phyloP scores from a whole-genome alignment of 2,329 filamentous ascomycete genomes.

The Phialophora verrucosa region DNA sequence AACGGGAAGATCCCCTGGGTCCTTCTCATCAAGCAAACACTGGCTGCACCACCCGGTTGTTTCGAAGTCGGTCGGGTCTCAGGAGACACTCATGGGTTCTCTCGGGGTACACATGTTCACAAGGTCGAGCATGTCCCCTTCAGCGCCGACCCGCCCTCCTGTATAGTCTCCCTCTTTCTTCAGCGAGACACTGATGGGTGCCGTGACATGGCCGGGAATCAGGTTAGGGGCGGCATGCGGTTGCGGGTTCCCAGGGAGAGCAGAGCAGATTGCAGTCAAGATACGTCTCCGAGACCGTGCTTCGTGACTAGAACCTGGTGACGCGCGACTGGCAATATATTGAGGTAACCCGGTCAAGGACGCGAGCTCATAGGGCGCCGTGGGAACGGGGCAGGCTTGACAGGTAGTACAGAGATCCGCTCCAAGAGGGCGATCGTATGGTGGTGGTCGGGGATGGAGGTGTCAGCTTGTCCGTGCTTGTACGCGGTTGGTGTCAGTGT shows the following conservation, averaged over 20 bases:
- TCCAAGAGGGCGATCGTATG: slow-evolving; percentile 4
- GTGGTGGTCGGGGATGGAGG: slow-evolving; percentile 6
- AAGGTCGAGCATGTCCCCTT: neutral
- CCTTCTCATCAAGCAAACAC: slow-evolving; percentile 20
- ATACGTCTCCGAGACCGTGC: slow-evolving; percentile 23
- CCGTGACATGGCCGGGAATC: slow-evolving; percentile 12
- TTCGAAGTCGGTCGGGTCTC: slow-evolving; percentile 20
- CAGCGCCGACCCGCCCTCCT: slow-evolving; percentile 20
- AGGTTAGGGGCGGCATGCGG: slow-evolving; percentile 11
- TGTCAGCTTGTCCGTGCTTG: slow-evolving; percentile 8
- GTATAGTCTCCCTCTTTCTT: slow-evolving; percentile 23
- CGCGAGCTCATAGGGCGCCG: slow-evolving; percentile 22
- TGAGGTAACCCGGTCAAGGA: slow-evolving; percentile 12
- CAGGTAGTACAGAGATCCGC: slow-evolving; percentile 22
- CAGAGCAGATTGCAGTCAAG: slow-evolving; percentile 6
- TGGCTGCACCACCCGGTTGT: slow-evolving; percentile 19
- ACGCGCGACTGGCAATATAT: slow-evolving; percentile 25
- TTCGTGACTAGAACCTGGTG: slow-evolving; percentile 27
- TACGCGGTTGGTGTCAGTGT: neutral
- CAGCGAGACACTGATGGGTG: slow-evolving; percentile 9
- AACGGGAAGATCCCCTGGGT: slow-evolving; percentile 8
- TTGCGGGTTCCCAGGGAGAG: slow-evolving; percentile 3
- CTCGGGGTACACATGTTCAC: slow-evolving; percentile 25
- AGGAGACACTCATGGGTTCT: slow-evolving; percentile 14
- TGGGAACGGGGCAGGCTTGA: slow-evolving; percentile 9